Percentiles rank a stretch among this genome's conserved stretches.
These are phyloP conservation scores for Tylopilus sp. DNA, from an alignment of 768 basidiomycete genomes.

Conservation along the genomic window DNA sequence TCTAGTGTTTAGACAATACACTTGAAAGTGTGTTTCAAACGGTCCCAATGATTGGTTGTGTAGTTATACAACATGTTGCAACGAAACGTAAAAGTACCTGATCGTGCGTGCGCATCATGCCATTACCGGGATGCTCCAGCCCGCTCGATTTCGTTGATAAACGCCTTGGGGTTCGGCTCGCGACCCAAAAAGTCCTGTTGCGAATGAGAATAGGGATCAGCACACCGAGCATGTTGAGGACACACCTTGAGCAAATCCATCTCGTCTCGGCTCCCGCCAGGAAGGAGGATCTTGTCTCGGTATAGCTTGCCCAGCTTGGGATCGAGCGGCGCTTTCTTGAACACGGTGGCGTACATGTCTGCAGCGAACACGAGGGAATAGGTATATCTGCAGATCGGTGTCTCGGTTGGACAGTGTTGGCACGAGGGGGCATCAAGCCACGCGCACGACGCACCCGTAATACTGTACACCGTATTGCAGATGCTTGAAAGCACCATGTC, in stretches of 20 bases:
- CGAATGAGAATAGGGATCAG: background rate
- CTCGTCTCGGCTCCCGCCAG: conserved; percentile 73
- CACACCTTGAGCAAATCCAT: conserved; percentile 65
- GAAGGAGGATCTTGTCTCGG: conserved; percentile 68
- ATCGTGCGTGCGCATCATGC: background rate
- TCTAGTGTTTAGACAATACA: too few species aligned
- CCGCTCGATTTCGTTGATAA: conserved; percentile 58
- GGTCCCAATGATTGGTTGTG: too few species aligned
- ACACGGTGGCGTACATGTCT: conserved; percentile 66
- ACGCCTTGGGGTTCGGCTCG: conserved; percentile 70
- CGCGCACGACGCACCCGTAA: conserved; percentile 43
- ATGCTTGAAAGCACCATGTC: conserved; percentile 50
- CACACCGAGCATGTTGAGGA: background rate
- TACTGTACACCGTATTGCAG: conserved; percentile 68
- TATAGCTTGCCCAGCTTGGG: conserved; percentile 62
- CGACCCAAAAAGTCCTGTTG: conserved; percentile 74
- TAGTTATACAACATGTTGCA: too few species aligned
- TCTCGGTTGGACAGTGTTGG: background rate
- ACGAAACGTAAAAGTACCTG: background rate
- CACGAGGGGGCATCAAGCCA: background rate
- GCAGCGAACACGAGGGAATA: conserved; percentile 66
- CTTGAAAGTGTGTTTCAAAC: too few species aligned
- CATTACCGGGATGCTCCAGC: conserved; percentile 30
- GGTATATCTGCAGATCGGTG: conserved; percentile 45
- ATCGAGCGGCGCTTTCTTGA: conserved; percentile 72